Evolutionary conservation across 495 filamentous ascomycete genomes (phyloP).

Genomic region (Annulohypoxylon maeteangense): DNA sequence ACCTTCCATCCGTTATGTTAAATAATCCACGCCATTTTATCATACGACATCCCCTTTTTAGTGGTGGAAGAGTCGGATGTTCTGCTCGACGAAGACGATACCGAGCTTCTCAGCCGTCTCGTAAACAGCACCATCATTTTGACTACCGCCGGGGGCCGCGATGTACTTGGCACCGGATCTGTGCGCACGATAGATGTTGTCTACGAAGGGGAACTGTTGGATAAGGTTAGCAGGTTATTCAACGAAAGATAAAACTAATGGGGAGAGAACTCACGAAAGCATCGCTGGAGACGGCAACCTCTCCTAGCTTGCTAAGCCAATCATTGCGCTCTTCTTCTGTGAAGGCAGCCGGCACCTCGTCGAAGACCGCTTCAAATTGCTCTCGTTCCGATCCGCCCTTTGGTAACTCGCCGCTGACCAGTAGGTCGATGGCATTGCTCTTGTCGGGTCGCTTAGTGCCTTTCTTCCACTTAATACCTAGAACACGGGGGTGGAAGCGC

Average conservation of each 20-base stretch:
- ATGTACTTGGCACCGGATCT: constrained; percentile 95
- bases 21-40: not conserved
- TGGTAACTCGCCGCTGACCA: constrained; percentile 88
- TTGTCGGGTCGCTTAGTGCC: constrained; percentile 96
- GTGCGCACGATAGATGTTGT: constrained; percentile 92
- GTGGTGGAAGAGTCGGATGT: constrained; percentile 88
- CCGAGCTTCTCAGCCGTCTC: constrained; percentile 92
- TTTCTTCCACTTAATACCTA: constrained; percentile 94
- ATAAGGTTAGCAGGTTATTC: constrained; percentile 22
- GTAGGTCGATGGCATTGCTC: constrained; percentile 95
- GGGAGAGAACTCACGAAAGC: constrained; percentile 78
- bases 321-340: constrained; percentile 82
- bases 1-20: not conserved
- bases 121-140: constrained; percentile 89
- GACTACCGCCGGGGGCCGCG: constrained; percentile 90
- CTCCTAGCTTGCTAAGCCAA: constrained; percentile 82
- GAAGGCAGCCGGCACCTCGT: constrained; percentile 87
- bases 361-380: constrained; percentile 88
- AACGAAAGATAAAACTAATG: not conserved
- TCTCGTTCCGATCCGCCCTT: constrained; percentile 82
- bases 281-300: constrained; percentile 89
- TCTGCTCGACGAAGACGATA: constrained; percentile 91
- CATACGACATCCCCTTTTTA: constrained; percentile 57
- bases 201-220: constrained; percentile 90
- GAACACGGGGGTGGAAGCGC: constrained; percentile 88